Percentiles rank a stretch among this genome's conserved stretches.
Evolutionary conservation across 345 rosid species (phyloP).

Genomic region (Boechera retrofracta): DNA sequence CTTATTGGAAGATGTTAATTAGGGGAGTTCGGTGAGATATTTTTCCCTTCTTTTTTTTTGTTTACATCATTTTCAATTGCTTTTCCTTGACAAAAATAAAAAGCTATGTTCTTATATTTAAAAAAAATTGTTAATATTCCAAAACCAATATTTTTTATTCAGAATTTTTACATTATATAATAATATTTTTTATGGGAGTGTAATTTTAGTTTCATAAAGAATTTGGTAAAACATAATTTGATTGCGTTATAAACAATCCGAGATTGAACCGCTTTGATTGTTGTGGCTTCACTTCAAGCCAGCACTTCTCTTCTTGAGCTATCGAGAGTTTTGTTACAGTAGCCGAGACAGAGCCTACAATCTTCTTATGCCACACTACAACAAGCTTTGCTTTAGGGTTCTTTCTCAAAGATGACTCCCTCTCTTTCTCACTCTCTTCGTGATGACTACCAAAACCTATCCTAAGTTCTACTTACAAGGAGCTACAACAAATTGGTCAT

Average conservation of each 20-base stretch:
- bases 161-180: no score
- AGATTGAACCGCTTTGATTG: neutral
- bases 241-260: neutral
- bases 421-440: neutral
- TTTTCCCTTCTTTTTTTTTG: neutral
- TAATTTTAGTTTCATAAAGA: neutral
- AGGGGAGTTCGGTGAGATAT: slow-evolving; percentile 26
- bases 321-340: neutral
- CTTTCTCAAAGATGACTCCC: neutral
- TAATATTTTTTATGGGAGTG: neutral
- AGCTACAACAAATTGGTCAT: neutral
- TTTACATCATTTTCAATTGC: neutral
- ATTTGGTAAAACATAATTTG: neutral
- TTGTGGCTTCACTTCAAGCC: neutral
- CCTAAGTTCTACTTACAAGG: neutral
- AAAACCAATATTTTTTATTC: no score
- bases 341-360: neutral
- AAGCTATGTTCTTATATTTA: no score
- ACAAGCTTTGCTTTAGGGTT: neutral
- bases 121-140: no score
- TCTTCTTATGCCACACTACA: neutral
- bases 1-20: slow-evolving; percentile 14
- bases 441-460: neutral
- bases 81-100: neutral
- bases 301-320: neutral